Percentiles rank a stretch among this genome's conserved stretches.
Conservation (phyloP, 2,329 filamentous ascomycete genomes). For the Cladophialophora carrionii region DNA sequence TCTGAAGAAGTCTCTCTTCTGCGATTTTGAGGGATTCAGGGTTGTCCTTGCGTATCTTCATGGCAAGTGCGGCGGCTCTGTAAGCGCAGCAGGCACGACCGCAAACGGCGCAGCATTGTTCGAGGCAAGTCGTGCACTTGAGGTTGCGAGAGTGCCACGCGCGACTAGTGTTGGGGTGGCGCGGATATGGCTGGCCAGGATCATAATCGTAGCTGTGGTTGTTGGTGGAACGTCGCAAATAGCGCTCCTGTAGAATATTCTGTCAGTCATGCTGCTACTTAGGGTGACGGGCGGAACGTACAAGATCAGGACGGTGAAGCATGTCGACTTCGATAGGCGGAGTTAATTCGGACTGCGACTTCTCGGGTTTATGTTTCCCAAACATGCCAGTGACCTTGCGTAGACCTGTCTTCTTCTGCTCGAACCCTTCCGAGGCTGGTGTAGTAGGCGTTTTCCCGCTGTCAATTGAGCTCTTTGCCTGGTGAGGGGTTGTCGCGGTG, state of each 20-base stretch:
- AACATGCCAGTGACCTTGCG: slow-evolving; percentile 36
- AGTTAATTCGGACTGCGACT: slow-evolving; percentile 9
- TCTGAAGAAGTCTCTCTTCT: slow-evolving; percentile 35
- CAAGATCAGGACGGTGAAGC: slow-evolving; percentile 29
- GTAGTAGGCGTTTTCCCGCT: slow-evolving; percentile 21
- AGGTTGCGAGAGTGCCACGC: slow-evolving; percentile 43
- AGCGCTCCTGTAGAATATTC: slow-evolving; percentile 27
- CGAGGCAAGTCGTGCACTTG: slow-evolving; percentile 41
- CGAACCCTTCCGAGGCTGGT: slow-evolving; percentile 21
- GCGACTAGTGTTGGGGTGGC: slow-evolving; percentile 38
- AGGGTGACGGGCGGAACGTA: slow-evolving; percentile 14
- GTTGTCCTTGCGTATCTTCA: slow-evolving; percentile 31
- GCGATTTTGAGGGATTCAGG: slow-evolving; percentile 26
- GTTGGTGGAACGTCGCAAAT: slow-evolving; percentile 32
- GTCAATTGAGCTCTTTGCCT: slow-evolving; percentile 18
- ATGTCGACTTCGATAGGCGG: slow-evolving; percentile 15
- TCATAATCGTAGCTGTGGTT: slow-evolving; percentile 34
- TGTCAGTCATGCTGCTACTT: neutral
- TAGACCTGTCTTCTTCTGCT: slow-evolving; percentile 30
- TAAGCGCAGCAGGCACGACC: slow-evolving; percentile 43
- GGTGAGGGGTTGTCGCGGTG: slow-evolving; percentile 3
- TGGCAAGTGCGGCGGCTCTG: slow-evolving; percentile 33
- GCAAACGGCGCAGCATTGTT: slow-evolving; percentile 41
- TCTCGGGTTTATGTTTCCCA: slow-evolving; percentile 31
- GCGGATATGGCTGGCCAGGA: slow-evolving; percentile 29